Percentiles rank a stretch among this genome's conserved stretches.
Conservation (phyloP, 805 yeast genomes). For the Candida coleopterorum region DNA sequence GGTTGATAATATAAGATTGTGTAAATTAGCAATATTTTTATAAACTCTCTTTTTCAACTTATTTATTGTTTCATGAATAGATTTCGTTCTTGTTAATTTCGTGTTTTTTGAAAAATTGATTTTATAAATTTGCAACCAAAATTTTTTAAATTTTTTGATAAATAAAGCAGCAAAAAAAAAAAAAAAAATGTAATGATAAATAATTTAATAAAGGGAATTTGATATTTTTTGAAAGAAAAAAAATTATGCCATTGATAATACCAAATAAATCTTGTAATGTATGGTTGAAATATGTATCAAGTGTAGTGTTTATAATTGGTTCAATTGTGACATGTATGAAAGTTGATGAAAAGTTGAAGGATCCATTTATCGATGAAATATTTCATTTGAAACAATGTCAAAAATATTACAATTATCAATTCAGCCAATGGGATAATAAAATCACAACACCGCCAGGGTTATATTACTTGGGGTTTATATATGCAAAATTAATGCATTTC, state of each 20-base stretch:
- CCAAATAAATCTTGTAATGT: not conserved
- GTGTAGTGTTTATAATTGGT: constrained; percentile 10
- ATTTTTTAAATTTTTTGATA: not conserved
- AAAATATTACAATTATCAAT: constrained; percentile 57
- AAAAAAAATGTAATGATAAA: not conserved
- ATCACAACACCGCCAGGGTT: constrained; percentile 97
- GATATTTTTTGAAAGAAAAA: not conserved
- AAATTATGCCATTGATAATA: constrained; percentile 10
- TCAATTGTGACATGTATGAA: constrained; percentile 12
- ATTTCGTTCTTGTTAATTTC: too few species aligned
- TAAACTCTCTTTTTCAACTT: not conserved
- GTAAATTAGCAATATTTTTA: constrained; percentile 1
- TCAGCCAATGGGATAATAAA: constrained; percentile 74
- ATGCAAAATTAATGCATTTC: constrained; percentile 26
- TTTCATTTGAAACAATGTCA: constrained; percentile 83
- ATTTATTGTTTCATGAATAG: not conserved
- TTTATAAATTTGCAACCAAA: not conserved
- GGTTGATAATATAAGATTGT: not conserved
- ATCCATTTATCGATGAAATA: constrained; percentile 65
- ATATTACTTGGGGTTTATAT: constrained; percentile 46
- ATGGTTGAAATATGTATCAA: constrained; percentile 1
- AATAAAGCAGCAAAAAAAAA: too few species aligned
- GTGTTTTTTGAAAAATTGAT: too few species aligned
- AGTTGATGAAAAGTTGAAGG: constrained; percentile 18
- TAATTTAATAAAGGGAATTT: too few species aligned